phyloP scores from a whole-genome alignment of 768 basidiomycete genomes.

The Russula griseocarnosa region DNA sequence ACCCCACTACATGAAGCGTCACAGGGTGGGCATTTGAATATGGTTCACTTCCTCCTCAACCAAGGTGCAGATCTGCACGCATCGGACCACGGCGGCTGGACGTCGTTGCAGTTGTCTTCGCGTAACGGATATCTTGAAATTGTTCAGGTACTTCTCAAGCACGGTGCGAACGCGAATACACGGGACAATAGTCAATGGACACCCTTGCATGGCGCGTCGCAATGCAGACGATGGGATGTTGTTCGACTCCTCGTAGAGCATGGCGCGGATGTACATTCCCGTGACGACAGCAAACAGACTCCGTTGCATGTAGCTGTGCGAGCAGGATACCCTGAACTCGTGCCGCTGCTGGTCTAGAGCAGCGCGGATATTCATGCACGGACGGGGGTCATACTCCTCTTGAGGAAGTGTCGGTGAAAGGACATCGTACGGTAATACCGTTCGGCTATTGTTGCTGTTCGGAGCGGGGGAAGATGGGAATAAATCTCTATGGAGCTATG shows the following conservation, averaged over 20 bases:
- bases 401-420: not conserved
- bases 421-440: not conserved
- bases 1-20: too few relatives aligned
- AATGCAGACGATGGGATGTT: not conserved
- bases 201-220: not conserved
- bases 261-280: not conserved
- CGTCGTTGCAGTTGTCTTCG: not conserved
- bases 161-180: not conserved
- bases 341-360: not conserved
- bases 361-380: not conserved
- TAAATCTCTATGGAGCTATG: too few relatives aligned
- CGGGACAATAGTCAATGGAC: not conserved
- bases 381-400: not conserved
- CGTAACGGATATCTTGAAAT: not conserved
- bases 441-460: not conserved
- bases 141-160: not conserved
- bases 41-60: too few relatives aligned
- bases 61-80: not conserved
- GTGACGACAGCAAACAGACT: not conserved
- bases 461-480: not conserved
- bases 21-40: too few relatives aligned
- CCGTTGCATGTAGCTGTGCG: not conserved
- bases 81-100: not conserved
- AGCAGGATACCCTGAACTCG: not conserved
- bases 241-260: not conserved